Evolutionary conservation across 257 asterid genomes (phyloP), one percentile per base, ranked within the genome.

Genomic region (Rhazya stricta): DNA sequence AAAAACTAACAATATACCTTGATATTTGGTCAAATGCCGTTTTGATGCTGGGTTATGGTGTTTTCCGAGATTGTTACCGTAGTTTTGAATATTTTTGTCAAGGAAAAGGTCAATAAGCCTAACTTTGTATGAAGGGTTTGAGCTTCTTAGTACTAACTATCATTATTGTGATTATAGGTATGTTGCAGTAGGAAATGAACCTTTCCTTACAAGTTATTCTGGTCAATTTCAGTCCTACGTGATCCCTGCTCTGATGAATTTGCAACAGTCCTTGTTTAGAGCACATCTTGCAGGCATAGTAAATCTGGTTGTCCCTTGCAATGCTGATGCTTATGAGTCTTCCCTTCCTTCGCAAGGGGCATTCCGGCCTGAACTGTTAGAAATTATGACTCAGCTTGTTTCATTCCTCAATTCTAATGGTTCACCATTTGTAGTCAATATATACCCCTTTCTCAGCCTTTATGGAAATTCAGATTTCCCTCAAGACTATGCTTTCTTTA

Each of bases 311-410:
- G 97, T 94, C 36, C 98, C 98, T 3, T 94, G 98, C 92, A 94
- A 94, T 74, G 98, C 98, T 9, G 98, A 94, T 85, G 98, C 97
- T 60, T 94, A 94, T 19, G 95, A 85, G 86, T 85, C 97, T 74
- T 42, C 85, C 78, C 82, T 94, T 62, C 98, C 98, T 19, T 94
- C 98, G 45, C 95, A 90, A 80, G 98, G 98, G 76, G 78, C 89
- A 67, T 94, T 94, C 84, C 89, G 98, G 29, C 87, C 97, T 0
- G 98, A 94, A 45, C 86, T 94, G 34, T 78, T 86, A 43, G 91
- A 83, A 66, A 90, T 87, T 34, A 90, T 94, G 82, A 88, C 94
- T 36, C 93, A 94, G 85, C 83, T 94, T 9, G 94, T 94, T 74
- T 77, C 94, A 7, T 86, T 94, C 85, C 93, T 94, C 32, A 90